Percentiles rank a stretch among this genome's conserved stretches.
Conservation (phyloP, 768 basidiomycete genomes). For the Roridomyces roridus region DNA sequence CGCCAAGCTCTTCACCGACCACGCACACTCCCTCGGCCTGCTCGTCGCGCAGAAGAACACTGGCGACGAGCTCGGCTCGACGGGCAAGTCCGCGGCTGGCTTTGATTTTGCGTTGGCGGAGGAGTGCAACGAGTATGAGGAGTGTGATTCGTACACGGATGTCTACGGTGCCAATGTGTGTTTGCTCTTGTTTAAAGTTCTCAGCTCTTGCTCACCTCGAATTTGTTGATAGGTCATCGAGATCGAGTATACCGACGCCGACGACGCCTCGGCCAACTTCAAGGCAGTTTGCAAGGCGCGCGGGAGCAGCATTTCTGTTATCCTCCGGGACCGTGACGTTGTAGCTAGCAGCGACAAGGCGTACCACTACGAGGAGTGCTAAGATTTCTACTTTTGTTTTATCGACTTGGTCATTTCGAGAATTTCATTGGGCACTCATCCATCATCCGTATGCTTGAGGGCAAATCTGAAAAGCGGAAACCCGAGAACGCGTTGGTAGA, state of each 20-base stretch:
- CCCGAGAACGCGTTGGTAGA: too few species aligned
- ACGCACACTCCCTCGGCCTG: conserved; percentile 1
- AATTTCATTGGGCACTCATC: too few species aligned
- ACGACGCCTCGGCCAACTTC: background rate
- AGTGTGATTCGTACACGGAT: conserved; percentile 7
- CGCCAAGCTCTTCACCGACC: conserved; percentile 5
- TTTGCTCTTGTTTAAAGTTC: background rate
- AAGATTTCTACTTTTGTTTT: too few species aligned
- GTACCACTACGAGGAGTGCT: too few species aligned
- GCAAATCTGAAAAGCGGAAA: too few species aligned
- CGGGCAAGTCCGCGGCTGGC: background rate
- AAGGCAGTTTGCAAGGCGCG: background rate
- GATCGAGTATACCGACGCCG: conserved; percentile 1
- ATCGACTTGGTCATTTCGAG: too few species aligned
- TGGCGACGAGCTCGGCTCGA: too few species aligned
- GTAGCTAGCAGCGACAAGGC: background rate
- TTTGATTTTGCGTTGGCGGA: conserved; percentile 6
- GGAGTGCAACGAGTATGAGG: conserved; percentile 2
- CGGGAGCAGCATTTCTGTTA: background rate
- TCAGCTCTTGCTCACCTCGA: background rate
- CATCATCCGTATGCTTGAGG: too few species aligned
- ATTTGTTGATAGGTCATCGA: background rate
- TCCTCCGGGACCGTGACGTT: conserved; percentile 6
- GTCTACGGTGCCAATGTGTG: background rate
- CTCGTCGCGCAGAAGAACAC: conserved; percentile 12